These are phyloP conservation scores for Populus euphratica DNA, from an alignment of 345 rosid genomes.

Conservation along the genomic window DNA sequence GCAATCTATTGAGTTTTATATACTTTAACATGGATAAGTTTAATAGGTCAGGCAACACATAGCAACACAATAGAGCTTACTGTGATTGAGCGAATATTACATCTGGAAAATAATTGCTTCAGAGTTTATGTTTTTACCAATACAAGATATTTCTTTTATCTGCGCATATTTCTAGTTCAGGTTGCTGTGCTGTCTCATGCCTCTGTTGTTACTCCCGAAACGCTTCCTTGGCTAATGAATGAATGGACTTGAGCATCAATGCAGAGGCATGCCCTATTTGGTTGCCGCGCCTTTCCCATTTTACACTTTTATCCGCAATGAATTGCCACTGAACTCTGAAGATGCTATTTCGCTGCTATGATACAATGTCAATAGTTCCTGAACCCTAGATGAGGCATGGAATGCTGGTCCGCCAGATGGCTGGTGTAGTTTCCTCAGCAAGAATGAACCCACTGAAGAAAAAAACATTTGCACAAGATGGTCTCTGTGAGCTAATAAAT, in stretches of 20 bases:
- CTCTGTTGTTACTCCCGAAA: too few relatives aligned
- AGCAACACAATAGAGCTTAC: neutral
- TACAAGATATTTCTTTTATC: too few relatives aligned
- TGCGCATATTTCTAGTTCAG: too few relatives aligned
- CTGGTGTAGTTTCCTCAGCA: neutral
- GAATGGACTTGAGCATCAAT: neutral
- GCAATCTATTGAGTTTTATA: neutral
- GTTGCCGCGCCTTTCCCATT: neutral
- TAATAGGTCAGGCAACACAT: neutral
- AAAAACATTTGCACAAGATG: neutral
- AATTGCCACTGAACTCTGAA: neutral
- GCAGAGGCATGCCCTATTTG: neutral
- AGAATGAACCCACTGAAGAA: neutral
- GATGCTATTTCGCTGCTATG: neutral
- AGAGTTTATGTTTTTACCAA: neutral
- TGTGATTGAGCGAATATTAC: neutral
- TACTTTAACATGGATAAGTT: neutral
- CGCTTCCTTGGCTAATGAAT: neutral
- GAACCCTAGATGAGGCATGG: neutral
- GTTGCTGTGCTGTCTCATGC: too few relatives aligned
- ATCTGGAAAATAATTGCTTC: neutral
- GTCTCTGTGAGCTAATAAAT: neutral
- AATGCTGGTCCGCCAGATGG: neutral
- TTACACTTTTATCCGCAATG: neutral
- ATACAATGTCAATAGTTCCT: too few relatives aligned